A percentile compares a stretch with the other conserved stretches of the same genome.
Conservation (phyloP, 805 yeast genomes). For the Candida glaebosa region DNA sequence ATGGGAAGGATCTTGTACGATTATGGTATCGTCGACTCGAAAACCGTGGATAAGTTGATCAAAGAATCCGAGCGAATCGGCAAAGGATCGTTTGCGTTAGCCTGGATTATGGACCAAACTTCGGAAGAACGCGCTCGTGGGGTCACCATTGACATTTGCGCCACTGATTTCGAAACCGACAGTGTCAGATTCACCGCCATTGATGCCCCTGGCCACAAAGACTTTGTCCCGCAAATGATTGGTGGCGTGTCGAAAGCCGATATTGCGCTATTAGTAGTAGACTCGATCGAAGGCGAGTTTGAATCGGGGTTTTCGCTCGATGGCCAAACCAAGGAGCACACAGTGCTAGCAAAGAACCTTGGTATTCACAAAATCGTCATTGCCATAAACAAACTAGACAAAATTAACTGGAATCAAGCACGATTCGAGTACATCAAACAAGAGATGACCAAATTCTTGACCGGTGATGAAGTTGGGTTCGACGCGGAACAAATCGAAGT, state of each 20-base stretch:
- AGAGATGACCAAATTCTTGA: constrained; percentile 49
- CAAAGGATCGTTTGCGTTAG: constrained; percentile 75
- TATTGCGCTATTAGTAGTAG: constrained; percentile 68
- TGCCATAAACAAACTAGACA: constrained; percentile 70
- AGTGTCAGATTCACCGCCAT: constrained; percentile 60
- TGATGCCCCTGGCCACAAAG: constrained; percentile 84
- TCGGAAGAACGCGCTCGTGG: constrained; percentile 72
- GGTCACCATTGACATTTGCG: constrained; percentile 75
- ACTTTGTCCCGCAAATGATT: constrained; percentile 82
- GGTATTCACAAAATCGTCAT: constrained; percentile 63
- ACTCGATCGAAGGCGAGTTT: constrained; percentile 61
- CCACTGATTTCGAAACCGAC: constrained; percentile 59
- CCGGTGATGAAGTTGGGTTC: constrained; percentile 50
- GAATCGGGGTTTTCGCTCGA: constrained; percentile 63
- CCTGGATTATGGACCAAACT: constrained; percentile 85
- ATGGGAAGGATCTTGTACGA: constrained; percentile 73
- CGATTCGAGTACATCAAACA: constrained; percentile 50
- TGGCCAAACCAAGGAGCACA: constrained; percentile 80
- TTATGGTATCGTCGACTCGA: constrained; percentile 61
- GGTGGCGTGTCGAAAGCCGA: constrained; percentile 82
- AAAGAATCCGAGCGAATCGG: constrained; percentile 66
- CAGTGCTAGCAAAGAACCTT: constrained; percentile 60
- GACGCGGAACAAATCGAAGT: constrained; percentile 38
- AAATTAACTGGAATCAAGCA: constrained; percentile 51
- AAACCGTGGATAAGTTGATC: constrained; percentile 57